Evolutionary conservation across 73 alveolate genomes (phyloP).

Genomic region (Urostyla sp.): DNA sequence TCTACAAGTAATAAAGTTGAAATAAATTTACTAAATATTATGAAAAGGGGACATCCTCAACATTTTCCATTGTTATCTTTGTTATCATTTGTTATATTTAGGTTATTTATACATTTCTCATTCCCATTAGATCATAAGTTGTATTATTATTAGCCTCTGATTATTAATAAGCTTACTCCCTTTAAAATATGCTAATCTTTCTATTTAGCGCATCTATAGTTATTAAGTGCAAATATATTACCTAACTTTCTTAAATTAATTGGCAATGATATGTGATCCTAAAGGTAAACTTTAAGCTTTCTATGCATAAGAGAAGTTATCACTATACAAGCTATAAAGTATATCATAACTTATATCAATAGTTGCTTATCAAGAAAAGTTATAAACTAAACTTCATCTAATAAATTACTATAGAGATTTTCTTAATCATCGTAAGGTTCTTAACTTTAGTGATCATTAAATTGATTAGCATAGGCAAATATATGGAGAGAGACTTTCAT

Average conservation of each 20-base stretch:
- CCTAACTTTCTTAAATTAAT: background rate
- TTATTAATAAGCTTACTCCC: background rate
- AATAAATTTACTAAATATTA: slow-evolving; percentile 3
- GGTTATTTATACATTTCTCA: background rate
- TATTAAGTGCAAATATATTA: background rate
- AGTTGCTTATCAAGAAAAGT: background rate
- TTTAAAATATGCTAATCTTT: slow-evolving; percentile 6
- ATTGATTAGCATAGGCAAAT: no score
- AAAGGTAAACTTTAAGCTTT: slow-evolving; percentile 17
- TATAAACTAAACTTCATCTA: background rate
- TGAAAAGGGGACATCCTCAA: slow-evolving; percentile 52
- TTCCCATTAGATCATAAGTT: background rate
- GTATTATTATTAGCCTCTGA: slow-evolving; percentile 7
- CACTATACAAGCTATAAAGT: no score
- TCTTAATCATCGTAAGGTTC: no score
- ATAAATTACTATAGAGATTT: no score
- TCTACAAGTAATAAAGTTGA: background rate
- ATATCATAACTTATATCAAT: slow-evolving; percentile 4
- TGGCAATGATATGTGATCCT: background rate
- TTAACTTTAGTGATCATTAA: no score
- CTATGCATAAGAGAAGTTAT: slow-evolving; percentile 20
- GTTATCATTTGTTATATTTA: slow-evolving; percentile 29
- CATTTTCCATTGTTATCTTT: slow-evolving; percentile 21
- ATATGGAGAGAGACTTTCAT: no score
- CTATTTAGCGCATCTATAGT: slow-evolving; percentile 21